Percentiles rank a stretch among this genome's conserved stretches.
Evolutionary conservation across 306 rosid genomes (phyloP).

Genomic region (Purshia tridentata): DNA sequence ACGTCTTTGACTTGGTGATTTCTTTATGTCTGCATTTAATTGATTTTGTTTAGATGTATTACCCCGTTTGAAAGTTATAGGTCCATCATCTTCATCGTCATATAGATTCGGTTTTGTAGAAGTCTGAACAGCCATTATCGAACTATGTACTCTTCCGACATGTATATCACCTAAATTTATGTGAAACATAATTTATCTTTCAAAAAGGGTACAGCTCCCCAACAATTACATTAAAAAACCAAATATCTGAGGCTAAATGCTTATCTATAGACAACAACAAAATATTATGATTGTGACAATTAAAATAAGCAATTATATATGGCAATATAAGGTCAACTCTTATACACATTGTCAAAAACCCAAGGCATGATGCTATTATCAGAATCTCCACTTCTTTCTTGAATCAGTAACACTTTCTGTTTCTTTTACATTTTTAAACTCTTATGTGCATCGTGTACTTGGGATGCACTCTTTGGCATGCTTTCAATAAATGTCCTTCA

Average conservation of each 20-base stretch:
- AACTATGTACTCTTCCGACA: constrained; percentile 26
- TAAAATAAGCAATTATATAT: background rate
- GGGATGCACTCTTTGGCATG: too few relatives aligned
- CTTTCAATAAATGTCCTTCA: background rate
- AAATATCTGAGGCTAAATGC: background rate
- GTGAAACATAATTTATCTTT: constrained; percentile 3
- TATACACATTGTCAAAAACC: background rate
- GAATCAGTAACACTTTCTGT: background rate
- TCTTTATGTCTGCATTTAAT: constrained; percentile 35
- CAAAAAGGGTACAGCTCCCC: background rate
- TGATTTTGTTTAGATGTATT: constrained; percentile 38
- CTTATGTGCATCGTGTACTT: background rate
- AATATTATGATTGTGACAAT: background rate
- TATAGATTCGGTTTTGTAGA: constrained; percentile 22
- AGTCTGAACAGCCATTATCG: constrained; percentile 45
- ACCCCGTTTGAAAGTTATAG: constrained; percentile 44
- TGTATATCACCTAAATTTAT: constrained; percentile 29
- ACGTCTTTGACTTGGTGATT: constrained; percentile 25
- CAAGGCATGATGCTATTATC: background rate
- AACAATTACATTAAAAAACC: background rate
- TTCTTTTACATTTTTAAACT: background rate
- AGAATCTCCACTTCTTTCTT: background rate
- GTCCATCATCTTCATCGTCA: constrained; percentile 42
- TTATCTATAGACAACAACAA: background rate
- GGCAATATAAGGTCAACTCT: background rate